These are phyloP conservation scores for Wickerhamomyces ciferrii DNA, from an alignment of 805 yeast species.

Conservation along the genomic window DNA sequence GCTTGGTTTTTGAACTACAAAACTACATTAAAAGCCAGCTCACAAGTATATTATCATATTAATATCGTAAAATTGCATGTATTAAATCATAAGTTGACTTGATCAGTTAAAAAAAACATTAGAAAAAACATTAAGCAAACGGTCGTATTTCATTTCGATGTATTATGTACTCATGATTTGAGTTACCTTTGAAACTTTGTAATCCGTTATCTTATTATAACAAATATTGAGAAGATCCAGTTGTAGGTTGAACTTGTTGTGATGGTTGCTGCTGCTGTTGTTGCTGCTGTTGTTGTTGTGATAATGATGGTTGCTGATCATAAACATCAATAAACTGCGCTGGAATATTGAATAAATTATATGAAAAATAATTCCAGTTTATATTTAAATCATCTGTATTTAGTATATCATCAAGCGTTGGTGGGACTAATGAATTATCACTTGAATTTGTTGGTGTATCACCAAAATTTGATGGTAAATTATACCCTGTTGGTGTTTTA, in stretches of 20 bases:
- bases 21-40: too few species aligned
- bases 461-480: not conserved
- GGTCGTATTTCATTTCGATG: too few species aligned
- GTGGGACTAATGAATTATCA: not conserved
- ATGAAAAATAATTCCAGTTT: conserved; percentile 3
- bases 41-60: too few species aligned
- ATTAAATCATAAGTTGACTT: too few species aligned
- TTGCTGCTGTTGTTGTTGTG: not conserved
- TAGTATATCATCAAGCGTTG: conserved; percentile 1
- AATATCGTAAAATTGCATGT: too few species aligned
- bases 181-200: too few species aligned
- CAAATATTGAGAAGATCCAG: too few species aligned
- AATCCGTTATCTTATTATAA: too few species aligned
- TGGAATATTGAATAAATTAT: conserved; percentile 7
- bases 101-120: too few species aligned
- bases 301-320: not conserved
- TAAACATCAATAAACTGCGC: conserved; percentile 2
- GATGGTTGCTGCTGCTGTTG: not conserved
- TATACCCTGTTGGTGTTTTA: not conserved
- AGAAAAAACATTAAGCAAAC: too few species aligned
- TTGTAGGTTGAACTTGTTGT: not conserved
- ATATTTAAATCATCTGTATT: not conserved
- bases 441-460: not conserved
- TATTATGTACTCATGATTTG: too few species aligned
- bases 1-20: too few species aligned